Conservation (phyloP, 2,329 filamentous ascomycete genomes). For the Sporothrix dimorphospora region DNA sequence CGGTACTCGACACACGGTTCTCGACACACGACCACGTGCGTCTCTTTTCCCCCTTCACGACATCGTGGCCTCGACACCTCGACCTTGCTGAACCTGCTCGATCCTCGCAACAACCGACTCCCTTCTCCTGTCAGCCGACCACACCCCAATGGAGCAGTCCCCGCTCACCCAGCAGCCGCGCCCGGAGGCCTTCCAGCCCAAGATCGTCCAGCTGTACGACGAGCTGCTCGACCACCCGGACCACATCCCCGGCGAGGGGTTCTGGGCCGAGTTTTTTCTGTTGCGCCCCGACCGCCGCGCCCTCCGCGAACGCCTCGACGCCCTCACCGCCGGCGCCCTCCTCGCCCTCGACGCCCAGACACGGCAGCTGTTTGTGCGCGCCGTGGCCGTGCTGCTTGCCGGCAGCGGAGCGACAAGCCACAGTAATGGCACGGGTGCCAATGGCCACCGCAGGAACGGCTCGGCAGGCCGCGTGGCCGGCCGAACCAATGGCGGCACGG, state of each 20-base stretch:
- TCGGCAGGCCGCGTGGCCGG: slow-evolving; percentile 72
- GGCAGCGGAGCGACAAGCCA: slow-evolving; percentile 45
- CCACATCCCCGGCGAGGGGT: slow-evolving; percentile 73
- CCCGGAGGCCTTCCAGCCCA: slow-evolving; percentile 89
- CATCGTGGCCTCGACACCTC: background rate
- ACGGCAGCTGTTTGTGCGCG: slow-evolving; percentile 75
- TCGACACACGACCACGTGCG: background rate
- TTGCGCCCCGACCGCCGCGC: slow-evolving; percentile 75
- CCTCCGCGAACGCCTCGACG: slow-evolving; percentile 69
- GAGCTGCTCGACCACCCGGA: slow-evolving; percentile 56
- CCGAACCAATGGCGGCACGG: background rate
- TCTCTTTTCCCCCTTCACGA: background rate
- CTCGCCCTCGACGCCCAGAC: slow-evolving; percentile 77
- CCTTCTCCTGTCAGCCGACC: background rate
- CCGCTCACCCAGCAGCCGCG: slow-evolving; percentile 90
- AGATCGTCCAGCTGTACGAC: slow-evolving; percentile 89
- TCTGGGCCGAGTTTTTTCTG: slow-evolving; percentile 96
- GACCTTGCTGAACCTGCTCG: background rate
- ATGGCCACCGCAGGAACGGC: slow-evolving; percentile 40
- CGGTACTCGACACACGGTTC: background rate
- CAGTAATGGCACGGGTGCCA: background rate
- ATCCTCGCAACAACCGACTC: background rate
- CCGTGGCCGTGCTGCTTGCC: slow-evolving; percentile 53
- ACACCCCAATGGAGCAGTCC: slow-evolving; percentile 57
- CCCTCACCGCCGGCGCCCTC: slow-evolving; percentile 73